A percentile compares a stretch with the other conserved stretches of the same genome.
Conservation (phyloP, 2,329 filamentous ascomycete genomes). For the Paecilomyces fulvus region DNA sequence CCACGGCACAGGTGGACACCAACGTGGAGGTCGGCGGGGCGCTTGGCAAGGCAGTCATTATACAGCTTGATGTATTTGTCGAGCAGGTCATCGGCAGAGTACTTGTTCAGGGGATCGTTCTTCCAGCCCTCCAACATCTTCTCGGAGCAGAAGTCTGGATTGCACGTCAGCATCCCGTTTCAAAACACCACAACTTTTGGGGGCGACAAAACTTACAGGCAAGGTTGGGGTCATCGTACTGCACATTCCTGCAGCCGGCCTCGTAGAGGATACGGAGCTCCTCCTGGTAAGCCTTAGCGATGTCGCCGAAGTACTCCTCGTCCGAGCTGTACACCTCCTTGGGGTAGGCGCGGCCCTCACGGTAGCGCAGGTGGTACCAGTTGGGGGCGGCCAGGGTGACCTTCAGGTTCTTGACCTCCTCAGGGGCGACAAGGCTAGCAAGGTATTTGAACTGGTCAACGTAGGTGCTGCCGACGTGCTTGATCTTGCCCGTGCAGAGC, state of each 20-base stretch:
- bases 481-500: constrained; percentile 51
- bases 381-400: constrained; percentile 59
- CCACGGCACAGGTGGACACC: constrained; percentile 65
- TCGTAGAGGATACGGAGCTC: constrained; percentile 55
- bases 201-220: constrained; percentile 46
- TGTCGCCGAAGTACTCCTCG: constrained; percentile 56
- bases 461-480: constrained; percentile 49
- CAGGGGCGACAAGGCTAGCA: constrained; percentile 50
- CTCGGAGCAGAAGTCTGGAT: constrained; percentile 61
- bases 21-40: constrained; percentile 62
- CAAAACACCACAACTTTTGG: background rate
- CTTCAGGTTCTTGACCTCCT: constrained; percentile 58
- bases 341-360: constrained; percentile 48
- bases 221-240: constrained; percentile 60
- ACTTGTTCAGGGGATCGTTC: constrained; percentile 58
- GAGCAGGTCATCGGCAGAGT: constrained; percentile 61
- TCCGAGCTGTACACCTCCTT: constrained; percentile 49
- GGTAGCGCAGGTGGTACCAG: constrained; percentile 61
- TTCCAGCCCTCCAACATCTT: constrained; percentile 64
- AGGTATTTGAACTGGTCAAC: constrained; percentile 52
- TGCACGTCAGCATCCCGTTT: constrained; percentile 2
- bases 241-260: constrained; percentile 56
- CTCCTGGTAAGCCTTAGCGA: constrained; percentile 57
- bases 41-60: constrained; percentile 59
- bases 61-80: constrained; percentile 70